Base-by-base conservation (phyloP, 192 early-diverging fungal genomes). In the Entophlyctis luteolus region DNA sequence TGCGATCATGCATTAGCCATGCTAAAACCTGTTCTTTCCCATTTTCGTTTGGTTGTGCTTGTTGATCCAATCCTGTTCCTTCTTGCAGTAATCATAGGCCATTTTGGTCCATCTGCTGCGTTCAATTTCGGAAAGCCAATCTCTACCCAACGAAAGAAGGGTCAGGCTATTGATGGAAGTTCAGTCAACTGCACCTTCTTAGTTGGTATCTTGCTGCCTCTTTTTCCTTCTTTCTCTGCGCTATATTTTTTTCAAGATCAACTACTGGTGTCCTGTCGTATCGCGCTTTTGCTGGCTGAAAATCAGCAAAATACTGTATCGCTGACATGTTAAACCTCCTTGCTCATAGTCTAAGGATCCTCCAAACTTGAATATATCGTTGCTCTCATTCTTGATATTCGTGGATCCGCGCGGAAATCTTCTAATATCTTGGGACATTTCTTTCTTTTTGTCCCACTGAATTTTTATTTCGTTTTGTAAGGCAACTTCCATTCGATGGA, bases 301-400 rank as follows among this genome's bases (percentile, higher is more conserved):
- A 34, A 37, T 35, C 23, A 62, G 31, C 27, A 25, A 47, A 60
- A 16, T 20, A 32, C 48, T 12, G 25, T 4, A 18, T 46, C 20
- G 23, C 29, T 22, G 10, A n/a, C 12, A 14, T 31, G 22, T 4
- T 22, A 28, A n/a, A 68, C 74, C 50, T 33, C 36, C 50, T n/a
- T 20, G 55, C 16, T 33, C 52, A 65, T 48, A 68, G 48, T 70
- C 77, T 36, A 70, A 23, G 12, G 29, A 34, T 37, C 75, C 72
- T 12, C 77, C 77, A 52, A 78, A 78, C 22, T 67, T 48, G 55
- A 78, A 78, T 14, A 78, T 73, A 27, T 58, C 38, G 72, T 62
- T 62, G 58, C 75, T 77, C 14, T 12, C 20, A 74, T 78, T 78
- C 42, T 75, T 65, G 16, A 67, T 50, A 49, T 78, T 78, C 10